Evolutionary conservation across 208 protist genomes (phyloP).

Genomic region (Endotrypanum monterogeii): DNA sequence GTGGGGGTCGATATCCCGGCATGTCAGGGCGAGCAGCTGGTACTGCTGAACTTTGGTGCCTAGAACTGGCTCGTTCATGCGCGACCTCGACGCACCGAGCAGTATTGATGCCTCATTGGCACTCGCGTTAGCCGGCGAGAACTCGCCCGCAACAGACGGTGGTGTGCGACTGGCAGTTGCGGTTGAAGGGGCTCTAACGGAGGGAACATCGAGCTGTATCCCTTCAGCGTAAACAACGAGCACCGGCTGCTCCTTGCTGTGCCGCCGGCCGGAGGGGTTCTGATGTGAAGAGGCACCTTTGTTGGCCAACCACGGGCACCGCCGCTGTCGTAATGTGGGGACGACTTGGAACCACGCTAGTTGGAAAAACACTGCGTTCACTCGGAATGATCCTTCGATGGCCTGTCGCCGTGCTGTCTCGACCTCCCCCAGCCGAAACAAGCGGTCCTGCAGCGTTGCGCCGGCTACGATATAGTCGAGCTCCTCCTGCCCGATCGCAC

Average conservation of each 20-base stretch:
- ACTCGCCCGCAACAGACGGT: background rate
- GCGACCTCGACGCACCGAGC: constrained; percentile 17
- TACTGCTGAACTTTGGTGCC: constrained; percentile 69
- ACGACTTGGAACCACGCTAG: constrained; percentile 60
- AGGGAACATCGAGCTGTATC: constrained; percentile 41
- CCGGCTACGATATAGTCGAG: constrained; percentile 55
- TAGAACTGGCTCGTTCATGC: constrained; percentile 17
- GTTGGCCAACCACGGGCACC: constrained; percentile 25
- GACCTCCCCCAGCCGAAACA: constrained; percentile 63
- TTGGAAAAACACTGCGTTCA: constrained; percentile 60
- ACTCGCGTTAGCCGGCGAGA: constrained; percentile 22
- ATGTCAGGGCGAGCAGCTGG: constrained; percentile 76
- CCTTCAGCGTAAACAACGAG: constrained; percentile 70
- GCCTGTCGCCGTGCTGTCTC: constrained; percentile 59
- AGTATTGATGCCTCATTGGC: constrained; percentile 11
- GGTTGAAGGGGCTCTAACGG: constrained; percentile 10
- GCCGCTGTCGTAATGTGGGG: constrained; percentile 68
- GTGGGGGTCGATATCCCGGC: constrained; percentile 44
- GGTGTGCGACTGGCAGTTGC: background rate
- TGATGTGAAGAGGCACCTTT: background rate
- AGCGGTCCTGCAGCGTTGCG: constrained; percentile 32
- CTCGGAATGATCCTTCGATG: constrained; percentile 61
- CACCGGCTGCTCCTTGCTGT: constrained; percentile 24
- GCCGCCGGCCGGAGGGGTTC: background rate
- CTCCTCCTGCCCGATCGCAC: constrained; percentile 35